Evolutionary conservation across 805 yeast species (phyloP).

Genomic region (Yamadazyma akitaensis): DNA sequence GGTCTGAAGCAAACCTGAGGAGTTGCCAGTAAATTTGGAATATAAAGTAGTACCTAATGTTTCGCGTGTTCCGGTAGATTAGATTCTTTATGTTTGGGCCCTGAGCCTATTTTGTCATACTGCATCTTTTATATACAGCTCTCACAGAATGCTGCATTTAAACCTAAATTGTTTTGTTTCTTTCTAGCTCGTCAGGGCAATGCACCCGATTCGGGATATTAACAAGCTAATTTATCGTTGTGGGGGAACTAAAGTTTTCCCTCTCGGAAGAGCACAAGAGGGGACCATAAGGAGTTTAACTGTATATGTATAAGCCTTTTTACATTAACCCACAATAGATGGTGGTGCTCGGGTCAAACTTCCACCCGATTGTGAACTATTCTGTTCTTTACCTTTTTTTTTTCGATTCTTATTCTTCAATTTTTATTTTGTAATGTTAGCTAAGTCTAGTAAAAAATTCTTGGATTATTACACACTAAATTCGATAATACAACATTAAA

Average conservation of each 20-base stretch:
- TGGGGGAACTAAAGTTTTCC: too few relatives aligned
- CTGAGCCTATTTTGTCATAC: slow-evolving; percentile 2
- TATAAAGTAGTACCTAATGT: not conserved
- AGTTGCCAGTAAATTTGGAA: not conserved
- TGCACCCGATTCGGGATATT: not conserved
- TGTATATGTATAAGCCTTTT: not conserved
- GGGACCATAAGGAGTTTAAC: not conserved
- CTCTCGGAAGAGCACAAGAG: not conserved
- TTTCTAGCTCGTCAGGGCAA: not conserved
- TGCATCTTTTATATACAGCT: slow-evolving; percentile 2
- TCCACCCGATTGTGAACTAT: not conserved
- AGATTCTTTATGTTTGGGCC: not conserved
- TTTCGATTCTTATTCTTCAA: not conserved
- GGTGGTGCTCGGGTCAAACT: not conserved
- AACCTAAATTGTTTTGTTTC: not conserved
- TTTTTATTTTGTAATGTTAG: too few relatives aligned
- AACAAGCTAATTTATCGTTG: not conserved
- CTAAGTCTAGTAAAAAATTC: too few relatives aligned
- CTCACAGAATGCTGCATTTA: not conserved
- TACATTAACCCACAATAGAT: not conserved
- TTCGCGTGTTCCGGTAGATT: not conserved
- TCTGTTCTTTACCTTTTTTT: not conserved
- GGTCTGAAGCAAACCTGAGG: not conserved
- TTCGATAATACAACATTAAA: not conserved
- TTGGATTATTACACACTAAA: not conserved